A percentile compares a stretch with the other conserved stretches of the same genome.
These are phyloP conservation scores for Apium graveolens DNA, from an alignment of 129 eudicot species.

Conservation along the genomic window DNA sequence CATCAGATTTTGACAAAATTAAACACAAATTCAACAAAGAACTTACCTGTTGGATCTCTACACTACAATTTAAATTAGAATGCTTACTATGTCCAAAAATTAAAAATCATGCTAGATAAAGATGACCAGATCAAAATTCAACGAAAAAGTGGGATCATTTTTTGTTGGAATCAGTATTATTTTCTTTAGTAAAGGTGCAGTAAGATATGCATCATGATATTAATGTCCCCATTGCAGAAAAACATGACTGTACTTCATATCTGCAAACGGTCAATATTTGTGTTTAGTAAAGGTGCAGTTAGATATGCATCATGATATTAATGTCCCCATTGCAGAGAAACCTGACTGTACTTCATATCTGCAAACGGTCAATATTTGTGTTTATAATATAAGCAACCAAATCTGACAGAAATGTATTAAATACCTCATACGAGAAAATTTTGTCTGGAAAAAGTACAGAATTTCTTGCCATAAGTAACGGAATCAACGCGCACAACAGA, in stretches of 20 bases:
- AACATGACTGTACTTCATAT: background rate
- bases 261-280: background rate
- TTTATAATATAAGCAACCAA: background rate
- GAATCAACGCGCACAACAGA: constrained; percentile 77
- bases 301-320: background rate
- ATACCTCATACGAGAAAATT: constrained; percentile 65
- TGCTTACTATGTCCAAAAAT: background rate
- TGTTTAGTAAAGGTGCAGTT: background rate
- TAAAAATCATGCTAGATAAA: background rate
- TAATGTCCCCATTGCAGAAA: background rate
- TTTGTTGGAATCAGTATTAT: background rate
- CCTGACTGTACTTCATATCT: background rate
- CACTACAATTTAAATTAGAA: background rate
- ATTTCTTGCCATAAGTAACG: constrained; percentile 68
- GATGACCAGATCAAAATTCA: background rate
- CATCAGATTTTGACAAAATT: background rate
- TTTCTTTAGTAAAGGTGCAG: background rate
- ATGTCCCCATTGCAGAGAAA: background rate
- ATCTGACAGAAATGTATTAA: background rate
- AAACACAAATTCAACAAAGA: background rate
- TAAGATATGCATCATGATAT: background rate
- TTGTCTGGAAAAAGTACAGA: constrained; percentile 82
- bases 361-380: background rate
- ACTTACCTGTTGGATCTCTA: background rate
- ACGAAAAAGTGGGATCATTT: background rate